Evolutionary conservation across 441 rosid species (phyloP).

Genomic region (Pelargonium cotyledonis): DNA sequence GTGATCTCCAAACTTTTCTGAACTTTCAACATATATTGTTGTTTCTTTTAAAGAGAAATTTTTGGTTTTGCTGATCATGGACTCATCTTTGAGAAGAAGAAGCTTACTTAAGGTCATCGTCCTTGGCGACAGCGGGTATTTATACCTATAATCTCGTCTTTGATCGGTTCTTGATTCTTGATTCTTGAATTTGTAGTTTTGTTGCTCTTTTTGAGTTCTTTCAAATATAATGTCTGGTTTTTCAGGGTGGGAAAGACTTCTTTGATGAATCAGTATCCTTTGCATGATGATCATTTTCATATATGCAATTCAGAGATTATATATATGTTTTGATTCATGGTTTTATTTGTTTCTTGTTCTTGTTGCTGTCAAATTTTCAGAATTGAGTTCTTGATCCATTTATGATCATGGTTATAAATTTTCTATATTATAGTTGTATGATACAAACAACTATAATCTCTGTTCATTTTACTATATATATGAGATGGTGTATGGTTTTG

Average conservation of each 20-base stretch:
- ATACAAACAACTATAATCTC: no score
- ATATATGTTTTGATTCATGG: background rate
- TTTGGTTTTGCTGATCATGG: constrained; percentile 2
- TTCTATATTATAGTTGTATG: no score
- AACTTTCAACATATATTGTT: no score
- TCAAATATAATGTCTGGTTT: constrained; percentile 6
- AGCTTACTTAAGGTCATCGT: constrained; percentile 93
- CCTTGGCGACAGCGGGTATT: constrained; percentile 94
- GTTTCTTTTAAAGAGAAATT: no score
- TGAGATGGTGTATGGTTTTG: no score
- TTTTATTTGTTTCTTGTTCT: background rate
- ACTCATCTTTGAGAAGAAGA: constrained; percentile 64
- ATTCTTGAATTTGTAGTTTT: background rate
- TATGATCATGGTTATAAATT: background rate
- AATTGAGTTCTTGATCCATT: background rate
- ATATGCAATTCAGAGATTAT: background rate
- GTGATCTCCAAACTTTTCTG: no score
- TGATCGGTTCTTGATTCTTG: background rate
- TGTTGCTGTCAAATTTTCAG: constrained; percentile 1
- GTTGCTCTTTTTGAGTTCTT: background rate
- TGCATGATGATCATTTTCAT: background rate
- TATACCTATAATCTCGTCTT: constrained; percentile 20
- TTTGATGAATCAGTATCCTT: constrained; percentile 97
- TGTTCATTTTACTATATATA: no score
- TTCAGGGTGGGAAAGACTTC: constrained; percentile 97